Base-by-base conservation (phyloP, 106 monocot species). In the Dendrobium chrysotoxum region DNA sequence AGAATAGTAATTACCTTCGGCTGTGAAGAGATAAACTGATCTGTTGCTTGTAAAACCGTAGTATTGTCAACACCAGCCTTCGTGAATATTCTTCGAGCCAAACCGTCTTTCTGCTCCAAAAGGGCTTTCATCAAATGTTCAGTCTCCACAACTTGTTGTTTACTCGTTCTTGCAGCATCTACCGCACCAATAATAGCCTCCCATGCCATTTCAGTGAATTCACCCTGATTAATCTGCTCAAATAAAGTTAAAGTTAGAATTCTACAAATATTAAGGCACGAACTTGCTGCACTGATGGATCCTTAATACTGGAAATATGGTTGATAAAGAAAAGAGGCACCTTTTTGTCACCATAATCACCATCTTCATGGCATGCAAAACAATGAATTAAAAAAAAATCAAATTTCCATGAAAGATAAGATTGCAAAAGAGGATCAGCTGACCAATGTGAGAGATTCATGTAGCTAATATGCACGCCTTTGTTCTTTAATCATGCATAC, bases 91-190 rank as follows among this genome's bases (percentile, higher is more conserved):
- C 94, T 85, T 13, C 92, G 79, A 61, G 92, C 96, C 80, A 96
- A 83, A 31, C 96, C 96, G 87, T 96, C 96, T 79, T 92, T 96
- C 75, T 96, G 96, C 79, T 96, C 96, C 30, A 96, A 64, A 67
- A 96, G 90, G 31, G 96, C 86, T 86, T 96, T 96, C 96, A 96
- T 94, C 85, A 96, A 80, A 80, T 96, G 94, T 61, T 96, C 96
- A 26, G 94, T 86, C 67, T 97, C 93, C 55, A 95, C 93, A 61
- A 93, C 80, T 78, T 91, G 95, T 35, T 95, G 92, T 41, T 89
- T 95, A 79, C 77, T 89, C 67, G 25, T 67, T 47, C 83, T 78
- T 67, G 95, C 93, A 30, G 89, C 93, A 71, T 93, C 92, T 72
- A 95, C 44, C 1, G 95, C 93, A 81, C 93, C 88, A 39, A 87